Base-by-base conservation (phyloP, 371 early-diverging fungal genomes). In the Circinella minor region DNA sequence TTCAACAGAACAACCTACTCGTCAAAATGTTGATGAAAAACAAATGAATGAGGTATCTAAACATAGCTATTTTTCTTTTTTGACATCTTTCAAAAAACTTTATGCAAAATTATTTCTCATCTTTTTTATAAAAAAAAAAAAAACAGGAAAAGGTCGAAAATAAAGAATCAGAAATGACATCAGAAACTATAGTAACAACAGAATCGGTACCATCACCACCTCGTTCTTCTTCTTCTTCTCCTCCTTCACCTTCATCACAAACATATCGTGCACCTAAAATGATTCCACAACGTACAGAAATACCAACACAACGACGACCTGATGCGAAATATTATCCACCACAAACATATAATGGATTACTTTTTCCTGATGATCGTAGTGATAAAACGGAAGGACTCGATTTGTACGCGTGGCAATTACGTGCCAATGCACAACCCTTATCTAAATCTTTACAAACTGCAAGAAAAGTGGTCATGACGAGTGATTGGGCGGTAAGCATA, bases 391-490 rank as follows among this genome's bases (percentile, higher is more conserved):
- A 77, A 20, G 80, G 80, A 51, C 68, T 88, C 18, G 87, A 89
- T 74, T 74, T 92, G 46, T 88, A 91, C 73, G 91, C 85, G n/a
- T 94, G 93, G 90, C 89, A 92, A 63, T 75, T 93, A 17, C 89
- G 88, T 63, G 90, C 91, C 8, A 88, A 88, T 46, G 77, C 84
- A 20, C 89, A 91, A 55, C 94, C 95, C 6, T 77, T 97, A 4
- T 85, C 85, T 63, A 88, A 88, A 59, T 72, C 89, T 10, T 68
- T 95, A 3, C 90, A 90, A 55, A 80, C 86, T 3, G 90, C 95
- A 9, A 83, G 84, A n/a, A 96, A 96, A 71, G 83, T 84, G 0
- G 73, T 96, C 14, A 86, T 87, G 2, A 93, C 95, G 5, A 87
- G 86, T 66, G 94, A 96, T 73, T 96, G 95, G 96, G 89, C 89